Evolutionary conservation across 164 flowering plant genomes (phyloP), one percentile per base, ranked within the genome.

Genomic region (Kingdonia uniflora): DNA sequence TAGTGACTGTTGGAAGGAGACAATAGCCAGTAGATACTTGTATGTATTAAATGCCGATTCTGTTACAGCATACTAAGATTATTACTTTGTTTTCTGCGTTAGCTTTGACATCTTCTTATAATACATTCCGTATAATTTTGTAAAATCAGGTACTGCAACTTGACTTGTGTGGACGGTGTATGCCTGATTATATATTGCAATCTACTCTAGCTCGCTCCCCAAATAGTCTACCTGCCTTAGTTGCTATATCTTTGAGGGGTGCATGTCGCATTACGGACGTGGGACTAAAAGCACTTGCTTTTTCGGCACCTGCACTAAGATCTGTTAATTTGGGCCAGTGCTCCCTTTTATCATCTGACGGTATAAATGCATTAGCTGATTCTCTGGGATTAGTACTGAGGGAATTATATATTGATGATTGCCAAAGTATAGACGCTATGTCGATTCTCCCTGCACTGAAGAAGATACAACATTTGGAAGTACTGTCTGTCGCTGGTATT

Each of bases 291-390:
- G 67, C 77, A 41, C 77, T 92, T 58, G 74, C 73, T 24, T 54
- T 76, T 44, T 69, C 95, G 52, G 85, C 95, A 7, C 91, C 95
- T 42, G 55, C 59, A 38, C 65, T 92, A 19, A 71, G 68, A 41
- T 88, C 95, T 40, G 42, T 92, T 41, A 85, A 88, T 74, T 82
- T 92, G 61, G 68, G 78, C 45, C 82, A 78, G 58, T 92, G 99
- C 65, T 80, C 95, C 20, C 76, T 88, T 68, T 63, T 92, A 26
- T 77, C 92, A 0, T 59, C 71, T 43, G 35, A 64, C 42, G 74
- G 87, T 38, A 77, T 88, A 48, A 56, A 69, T 19, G 51, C 22
- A 42, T 11, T 92, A 39, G 80, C 82, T 41, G 54, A 67, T 15
- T 63, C 77, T 12, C 47, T 82, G 66, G 85, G 77, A 39, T 70